Conservation (phyloP, 768 basidiomycete species). For the Bullera alba region DNA sequence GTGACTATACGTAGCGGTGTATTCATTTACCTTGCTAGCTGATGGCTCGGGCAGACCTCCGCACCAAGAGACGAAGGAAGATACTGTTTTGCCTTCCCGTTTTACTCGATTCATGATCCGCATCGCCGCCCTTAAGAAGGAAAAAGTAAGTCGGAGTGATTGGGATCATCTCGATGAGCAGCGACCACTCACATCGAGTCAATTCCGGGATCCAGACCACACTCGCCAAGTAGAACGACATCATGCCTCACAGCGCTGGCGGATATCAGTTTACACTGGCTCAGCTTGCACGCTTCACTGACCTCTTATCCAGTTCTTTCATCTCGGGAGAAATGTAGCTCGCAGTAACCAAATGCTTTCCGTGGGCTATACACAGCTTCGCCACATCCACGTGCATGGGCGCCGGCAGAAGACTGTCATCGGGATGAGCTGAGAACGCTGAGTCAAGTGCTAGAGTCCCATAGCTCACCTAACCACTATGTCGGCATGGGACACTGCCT, state of each 20-base stretch:
- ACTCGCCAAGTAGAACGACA: constrained; percentile 77
- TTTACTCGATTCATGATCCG: constrained; percentile 57
- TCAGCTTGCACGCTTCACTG: constrained; percentile 17
- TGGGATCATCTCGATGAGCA: background rate
- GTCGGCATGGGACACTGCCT: constrained; percentile 61
- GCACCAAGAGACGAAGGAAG: constrained; percentile 82
- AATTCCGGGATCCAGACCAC: constrained; percentile 49
- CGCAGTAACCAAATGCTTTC: constrained; percentile 78
- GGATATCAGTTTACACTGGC: background rate
- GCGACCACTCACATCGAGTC: constrained; percentile 22
- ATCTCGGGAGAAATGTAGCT: constrained; percentile 81
- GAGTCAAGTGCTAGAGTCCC: background rate
- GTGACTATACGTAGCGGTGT: constrained; percentile 6
- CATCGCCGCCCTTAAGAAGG: constrained; percentile 60
- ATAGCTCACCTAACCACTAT: constrained; percentile 71
- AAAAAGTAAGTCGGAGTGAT: constrained; percentile 6
- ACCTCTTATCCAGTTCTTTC: constrained; percentile 60
- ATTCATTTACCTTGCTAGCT: constrained; percentile 41
- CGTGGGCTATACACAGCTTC: constrained; percentile 60
- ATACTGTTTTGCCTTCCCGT: constrained; percentile 54
- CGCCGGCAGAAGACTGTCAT: constrained; percentile 66
- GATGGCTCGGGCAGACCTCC: constrained; percentile 84
- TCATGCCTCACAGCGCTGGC: constrained; percentile 57
- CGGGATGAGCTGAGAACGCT: constrained; percentile 3
- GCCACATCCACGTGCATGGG: constrained; percentile 66